Evolutionary conservation across 202 grass and related monocot species (phyloP).

Genomic region (Dendrocalamus latiflorus): DNA sequence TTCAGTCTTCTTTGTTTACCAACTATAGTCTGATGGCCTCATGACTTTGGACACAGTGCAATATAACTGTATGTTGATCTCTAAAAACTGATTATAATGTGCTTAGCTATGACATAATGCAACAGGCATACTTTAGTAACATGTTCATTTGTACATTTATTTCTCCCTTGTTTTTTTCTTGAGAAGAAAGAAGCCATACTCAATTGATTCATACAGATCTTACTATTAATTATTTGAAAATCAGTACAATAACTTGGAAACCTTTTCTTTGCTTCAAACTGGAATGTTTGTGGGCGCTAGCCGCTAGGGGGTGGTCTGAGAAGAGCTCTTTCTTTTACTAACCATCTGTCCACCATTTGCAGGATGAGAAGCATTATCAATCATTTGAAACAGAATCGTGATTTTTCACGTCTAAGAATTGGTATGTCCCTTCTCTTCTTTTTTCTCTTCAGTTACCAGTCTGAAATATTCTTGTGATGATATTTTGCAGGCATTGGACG

Average conservation of each 20-base stretch:
- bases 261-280: too few species aligned
- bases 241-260: background rate
- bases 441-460: background rate
- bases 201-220: background rate
- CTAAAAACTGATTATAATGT: background rate
- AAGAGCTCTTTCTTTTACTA: too few species aligned
- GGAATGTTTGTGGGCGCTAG: too few species aligned
- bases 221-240: background rate
- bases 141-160: background rate
- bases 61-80: background rate
- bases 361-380: constrained; percentile 61
- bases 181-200: background rate
- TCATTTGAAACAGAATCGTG: constrained; percentile 74
- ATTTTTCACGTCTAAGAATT: constrained; percentile 88
- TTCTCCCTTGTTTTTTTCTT: background rate
- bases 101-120: background rate
- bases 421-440: constrained; percentile 31
- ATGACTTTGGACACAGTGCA: too few species aligned
- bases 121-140: background rate
- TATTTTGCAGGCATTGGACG: constrained; percentile 68
- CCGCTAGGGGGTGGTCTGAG: too few species aligned
- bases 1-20: background rate
- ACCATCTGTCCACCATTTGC: too few species aligned
- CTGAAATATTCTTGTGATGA: background rate
- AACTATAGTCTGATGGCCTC: too few species aligned